phyloP scores from a whole-genome alignment of 169 alveolate genomes.

The Eimeria sp. region DNA sequence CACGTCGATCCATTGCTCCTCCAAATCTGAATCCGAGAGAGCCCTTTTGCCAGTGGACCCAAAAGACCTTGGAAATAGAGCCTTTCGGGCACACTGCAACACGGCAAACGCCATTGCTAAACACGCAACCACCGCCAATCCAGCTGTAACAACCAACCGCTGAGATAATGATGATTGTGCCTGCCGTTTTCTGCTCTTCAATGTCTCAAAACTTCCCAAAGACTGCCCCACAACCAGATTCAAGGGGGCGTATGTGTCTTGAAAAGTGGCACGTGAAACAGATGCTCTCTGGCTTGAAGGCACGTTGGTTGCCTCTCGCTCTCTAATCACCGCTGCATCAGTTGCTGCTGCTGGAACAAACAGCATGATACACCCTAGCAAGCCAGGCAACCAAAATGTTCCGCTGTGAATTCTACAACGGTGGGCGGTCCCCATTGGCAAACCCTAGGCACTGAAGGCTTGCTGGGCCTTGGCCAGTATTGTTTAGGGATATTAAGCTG shows the following conservation, averaged over 20 bases:
- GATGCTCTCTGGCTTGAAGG: neutral
- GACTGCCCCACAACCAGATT: neutral
- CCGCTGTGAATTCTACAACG: neutral
- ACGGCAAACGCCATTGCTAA: neutral
- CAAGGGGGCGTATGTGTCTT: neutral
- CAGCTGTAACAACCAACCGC: neutral
- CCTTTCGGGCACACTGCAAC: neutral
- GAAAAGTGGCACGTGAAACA: neutral
- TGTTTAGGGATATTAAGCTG: neutral
- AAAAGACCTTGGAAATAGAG: neutral
- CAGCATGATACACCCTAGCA: neutral
- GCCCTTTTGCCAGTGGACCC: neutral
- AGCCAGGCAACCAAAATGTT: neutral
- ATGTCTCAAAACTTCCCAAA: neutral
- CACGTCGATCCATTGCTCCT: neutral
- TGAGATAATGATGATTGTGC: neutral
- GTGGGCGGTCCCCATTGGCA: neutral
- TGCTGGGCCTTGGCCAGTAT: neutral
- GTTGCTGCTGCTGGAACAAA: conserved; percentile 7
- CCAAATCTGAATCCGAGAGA: neutral
- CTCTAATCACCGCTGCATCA: neutral
- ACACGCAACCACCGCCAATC: neutral
- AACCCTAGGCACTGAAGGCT: neutral
- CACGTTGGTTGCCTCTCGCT: neutral
- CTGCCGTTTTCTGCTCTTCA: neutral